These are phyloP conservation scores for Pseudozyma tsukubaensis DNA, from an alignment of 1,284 basidiomycete species.

Conservation along the genomic window DNA sequence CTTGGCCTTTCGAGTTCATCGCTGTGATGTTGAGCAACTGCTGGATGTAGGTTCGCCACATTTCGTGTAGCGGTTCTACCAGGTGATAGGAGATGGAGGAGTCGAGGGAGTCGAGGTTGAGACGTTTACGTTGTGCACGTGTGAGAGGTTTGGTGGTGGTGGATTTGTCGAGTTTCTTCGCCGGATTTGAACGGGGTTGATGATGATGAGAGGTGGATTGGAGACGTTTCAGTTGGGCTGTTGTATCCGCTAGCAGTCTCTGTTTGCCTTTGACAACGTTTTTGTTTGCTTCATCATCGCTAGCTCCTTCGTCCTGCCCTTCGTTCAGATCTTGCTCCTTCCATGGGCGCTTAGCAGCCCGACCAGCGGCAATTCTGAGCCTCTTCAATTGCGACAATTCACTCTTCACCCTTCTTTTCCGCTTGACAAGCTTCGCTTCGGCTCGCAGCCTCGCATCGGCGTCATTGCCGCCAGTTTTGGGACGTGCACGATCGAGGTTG, in stretches of 20 bases:
- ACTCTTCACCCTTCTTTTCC: conserved; percentile 44
- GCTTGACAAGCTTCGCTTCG: conserved; percentile 32
- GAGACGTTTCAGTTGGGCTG: conserved; percentile 28
- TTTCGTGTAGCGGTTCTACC: conserved; percentile 38
- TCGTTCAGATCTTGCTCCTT: too few species aligned
- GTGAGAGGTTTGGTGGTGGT: conserved; percentile 24
- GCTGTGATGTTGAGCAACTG: conserved; percentile 48
- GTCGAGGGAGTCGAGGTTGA: conserved; percentile 38
- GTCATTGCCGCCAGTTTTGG: conserved; percentile 39
- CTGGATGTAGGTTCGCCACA: conserved; percentile 54
- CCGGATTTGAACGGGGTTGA: conserved; percentile 13
- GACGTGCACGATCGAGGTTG: conserved; percentile 49
- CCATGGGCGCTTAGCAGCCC: conserved; percentile 19
- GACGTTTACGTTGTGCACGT: conserved; percentile 39
- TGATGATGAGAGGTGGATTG: conserved; percentile 16
- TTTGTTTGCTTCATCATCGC: conserved; percentile 4
- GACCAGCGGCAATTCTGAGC: conserved; percentile 30
- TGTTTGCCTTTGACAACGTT: conserved; percentile 32
- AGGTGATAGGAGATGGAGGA: conserved; percentile 38
- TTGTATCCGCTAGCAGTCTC: conserved; percentile 23
- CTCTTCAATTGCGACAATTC: conserved; percentile 44
- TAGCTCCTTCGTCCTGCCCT: too few species aligned
- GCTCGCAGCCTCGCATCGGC: conserved; percentile 19
- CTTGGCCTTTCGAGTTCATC: conserved; percentile 30
- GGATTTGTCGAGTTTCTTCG: conserved; percentile 33